Evolutionary conservation across 495 filamentous ascomycete genomes (phyloP), one percentile per base, ranked within the genome.

Genomic region (Xylaria venustula): DNA sequence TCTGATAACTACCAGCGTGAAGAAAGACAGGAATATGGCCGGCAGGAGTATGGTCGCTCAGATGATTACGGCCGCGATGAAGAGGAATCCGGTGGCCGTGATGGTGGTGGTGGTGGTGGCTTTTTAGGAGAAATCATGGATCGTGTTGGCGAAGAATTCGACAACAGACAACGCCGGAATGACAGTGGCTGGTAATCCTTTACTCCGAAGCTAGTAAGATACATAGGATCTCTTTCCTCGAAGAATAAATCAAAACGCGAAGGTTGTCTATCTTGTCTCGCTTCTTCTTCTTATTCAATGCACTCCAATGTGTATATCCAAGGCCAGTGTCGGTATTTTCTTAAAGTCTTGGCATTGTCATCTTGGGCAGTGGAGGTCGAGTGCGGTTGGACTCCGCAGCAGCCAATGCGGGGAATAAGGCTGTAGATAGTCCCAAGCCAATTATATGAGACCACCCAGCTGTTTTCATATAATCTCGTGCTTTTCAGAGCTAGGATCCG

Each of bases 121-220:
- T 66, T 72, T 47, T 37, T 72, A 17, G 71, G 62, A n/a, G 22
- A 40, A 26, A 61, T 71, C 19, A 62, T 66, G 17, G 55, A 54
- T 30, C 56, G 61, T 32, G 64, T 71, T 17, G 67, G 69, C 20
- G 64, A 68, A n/a, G 67, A 63, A 42, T 36, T 71, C 22, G 59
- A 71, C 12, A 66, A 72, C 19, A 32, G 49, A 41, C 58, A 59
- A 41, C 68, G 62, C n/a, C 66, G 68, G 14, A 55, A 62, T 34
- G 64, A 67, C 19, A 7, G 6, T 26, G 9, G 9, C 19, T 28
- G 3, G 4, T 19, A 4, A 26, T 42, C 20, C 36, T 11, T 28
- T 40, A 32, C 32, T 7, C 28, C 20, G 41, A 41, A 42, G 20
- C 7, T 41, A 20, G 23, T 23, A 30, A 26, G 22, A 42, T 28